Conservation (phyloP, 306 rosid genomes). For the Acacia melanoxylon region DNA sequence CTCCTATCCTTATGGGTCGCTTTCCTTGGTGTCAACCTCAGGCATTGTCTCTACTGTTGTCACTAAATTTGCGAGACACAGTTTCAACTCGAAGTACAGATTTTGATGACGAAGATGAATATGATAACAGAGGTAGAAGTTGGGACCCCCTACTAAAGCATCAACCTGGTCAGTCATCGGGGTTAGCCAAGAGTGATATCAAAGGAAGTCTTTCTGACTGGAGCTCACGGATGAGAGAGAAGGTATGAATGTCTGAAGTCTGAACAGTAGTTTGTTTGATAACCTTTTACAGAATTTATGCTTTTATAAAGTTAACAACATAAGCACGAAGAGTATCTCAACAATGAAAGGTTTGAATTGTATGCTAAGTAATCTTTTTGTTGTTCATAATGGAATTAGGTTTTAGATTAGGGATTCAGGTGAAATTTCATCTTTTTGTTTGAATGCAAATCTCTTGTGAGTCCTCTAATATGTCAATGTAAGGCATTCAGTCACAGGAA, state of each 20-base stretch:
- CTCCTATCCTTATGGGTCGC: slow-evolving; percentile 9
- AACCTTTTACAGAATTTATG: not conserved
- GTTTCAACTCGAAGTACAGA: slow-evolving; percentile 56
- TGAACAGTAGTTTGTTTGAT: slow-evolving; percentile 11
- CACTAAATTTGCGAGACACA: slow-evolving; percentile 69
- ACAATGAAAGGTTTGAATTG: not conserved
- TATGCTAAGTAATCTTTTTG: not conserved
- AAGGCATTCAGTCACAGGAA: not conserved
- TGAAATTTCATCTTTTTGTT: not conserved
- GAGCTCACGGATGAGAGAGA: slow-evolving; percentile 87
- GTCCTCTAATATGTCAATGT: not conserved
- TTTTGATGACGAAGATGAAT: slow-evolving; percentile 55
- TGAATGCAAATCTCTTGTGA: not conserved
- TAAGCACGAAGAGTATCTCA: slow-evolving; percentile 17
- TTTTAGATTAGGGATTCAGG: not conserved
- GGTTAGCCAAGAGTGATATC: slow-evolving; percentile 48
- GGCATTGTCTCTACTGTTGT: slow-evolving; percentile 72
- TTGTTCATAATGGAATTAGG: not conserved
- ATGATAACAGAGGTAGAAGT: slow-evolving; percentile 49
- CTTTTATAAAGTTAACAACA: slow-evolving; percentile 10
- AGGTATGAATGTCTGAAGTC: slow-evolving; percentile 56
- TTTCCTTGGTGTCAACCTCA: slow-evolving; percentile 43
- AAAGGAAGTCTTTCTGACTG: slow-evolving; percentile 68
- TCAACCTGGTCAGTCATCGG: slow-evolving; percentile 64
- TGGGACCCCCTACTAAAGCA: slow-evolving; percentile 72